Base-by-base conservation (phyloP, 495 filamentous ascomycete species). In the Staphylotrichum longicolle region DNA sequence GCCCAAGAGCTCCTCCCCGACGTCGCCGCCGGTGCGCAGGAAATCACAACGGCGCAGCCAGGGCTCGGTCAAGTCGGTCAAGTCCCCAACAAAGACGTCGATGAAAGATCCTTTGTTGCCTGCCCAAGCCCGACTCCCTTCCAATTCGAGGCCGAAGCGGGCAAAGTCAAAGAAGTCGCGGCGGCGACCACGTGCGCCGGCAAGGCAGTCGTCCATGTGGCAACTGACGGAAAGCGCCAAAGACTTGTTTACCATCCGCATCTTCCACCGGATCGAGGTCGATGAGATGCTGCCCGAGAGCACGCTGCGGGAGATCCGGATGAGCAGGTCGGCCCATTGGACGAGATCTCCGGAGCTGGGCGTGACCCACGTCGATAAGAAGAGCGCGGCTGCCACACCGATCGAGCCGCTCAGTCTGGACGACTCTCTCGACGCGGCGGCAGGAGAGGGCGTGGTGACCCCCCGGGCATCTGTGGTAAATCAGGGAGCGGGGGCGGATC, bases 211-310 rank as follows among this genome's bases (percentile, higher is more conserved):
- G 34, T 67, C 70, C 52, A 72, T 72, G 76, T 82, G 78, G 79
- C 75, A 72, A 12, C 63, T 83, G 20, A 70, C 72, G 6, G 76
- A 80, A 35, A 82, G 78, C 61, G 75, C 82, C 58, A 76, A 74
- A 15, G 79, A 79, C 51, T 59, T 81, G 2, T 75, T 82, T 54
- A 74, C 69, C 46, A 74, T 75, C n/a, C 67, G 66, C 33, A 66
- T 75, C 20, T 82, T 84, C 58, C 68, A 75, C 48, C 70, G 71
- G 27, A 69, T 78, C 32, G 78, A 83, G 59, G 80, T 70, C 8
- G 78, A 84, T 54, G 80, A 84, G 69, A 81, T 82, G 77, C 74
- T 83, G 8, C 69, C 72, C 37, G 69, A 73, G 60, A 73, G 70
- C 61, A 78, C 74, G 11, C 70, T 78, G 45, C 66, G 69, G 33